Evolutionary conservation across 495 filamentous ascomycete species (phyloP), one percentile per base, ranked within the genome.

Genomic region (Polyplosphaeria fusca): DNA sequence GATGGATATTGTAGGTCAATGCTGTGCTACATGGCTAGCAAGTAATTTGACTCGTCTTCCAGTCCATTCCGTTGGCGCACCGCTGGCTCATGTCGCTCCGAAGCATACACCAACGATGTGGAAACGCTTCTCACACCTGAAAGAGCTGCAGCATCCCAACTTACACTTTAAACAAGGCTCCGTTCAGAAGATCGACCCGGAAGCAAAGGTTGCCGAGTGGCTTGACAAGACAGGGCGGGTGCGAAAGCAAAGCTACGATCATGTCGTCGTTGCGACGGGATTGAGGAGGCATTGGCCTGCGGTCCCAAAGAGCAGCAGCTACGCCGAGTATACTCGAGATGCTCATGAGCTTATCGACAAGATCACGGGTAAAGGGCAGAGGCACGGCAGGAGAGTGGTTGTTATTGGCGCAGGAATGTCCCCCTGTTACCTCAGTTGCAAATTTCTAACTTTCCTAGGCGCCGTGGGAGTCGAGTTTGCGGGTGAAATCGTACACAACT

Each of bases 381-480:
- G 58, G 9, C 71, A 70, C 1, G 69, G 64, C 28, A 74, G 80
- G 0, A 78, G 80, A 24, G 41, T 32, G 0, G 77, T 86, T 2
- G 70, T 88, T 22, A 77, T 87, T 27, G 86, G 85, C 22, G 75
- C 59, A 73, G 84, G 39, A 11, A 9, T 5, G 11, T 42, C 5
- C 18, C 9, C 19, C 39, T 42, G 20, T 42, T 5, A 42, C 5
- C 7, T 5, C 19, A 20, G 5, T 42, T 13, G 19, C 39, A 19
- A 5, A 11, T 11, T 12, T 11, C 39, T 42, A 42, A 42, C 39
- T 11, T 11, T 19, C 9, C 39, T 19, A 42, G 39, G 84, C 14
- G 85, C 86, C 7, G 85, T 87, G 2, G 86, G 86, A 9, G 79
- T 87, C 39, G 86, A 89, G 61, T 85, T 87, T 74, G 83, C 86